Evolutionary conservation across 805 yeast species (phyloP), one percentile per base, ranked within the genome.

Genomic region (Lipomyces anomalus): DNA sequence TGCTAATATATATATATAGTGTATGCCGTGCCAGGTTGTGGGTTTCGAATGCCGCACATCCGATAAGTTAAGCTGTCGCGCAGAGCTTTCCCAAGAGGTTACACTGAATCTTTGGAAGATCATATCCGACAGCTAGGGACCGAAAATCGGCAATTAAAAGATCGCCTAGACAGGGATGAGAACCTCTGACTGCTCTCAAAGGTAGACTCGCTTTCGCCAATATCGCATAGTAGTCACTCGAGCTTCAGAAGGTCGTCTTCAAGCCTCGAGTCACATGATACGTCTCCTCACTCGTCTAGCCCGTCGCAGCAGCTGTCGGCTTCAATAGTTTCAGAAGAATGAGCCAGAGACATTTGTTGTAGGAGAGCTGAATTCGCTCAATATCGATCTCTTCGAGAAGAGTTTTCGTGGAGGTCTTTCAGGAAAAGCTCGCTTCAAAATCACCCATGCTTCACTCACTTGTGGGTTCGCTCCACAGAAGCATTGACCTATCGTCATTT

Each of bases 1-100:
- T 9, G 30, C 30, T 26, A 13, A 26, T 13, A 26, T 26, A 9
- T n/a, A n/a, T n/a, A n/a, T n/a, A 9, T 26, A 75, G 55, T 88
- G 97, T 62, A 76, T 90, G 0, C 82, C 84, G 48, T 88, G 97
- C 69, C 80, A 78, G 9, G 73, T 79, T 4, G 92, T 85, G 3
- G 96, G 95, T 2, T 74, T 88, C 47, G 90, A 85, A 52, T 88
- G 97, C 64, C 82, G 82, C 46, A 83, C 86, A n/a, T 80, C 89
- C 16, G 95, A 88, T 61, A 82, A 82, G 56, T n/a, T n/a, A n/a
- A 26, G 30, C 69, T 88, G n/a, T 76, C 89, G 0, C 73, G 96
- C 47, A 71, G 89, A 52, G 90, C 95, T 0, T 88, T 82, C 58
- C 96, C 96, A 0, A 73, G 94, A 61, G 96, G 96, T 0, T 88